Base-by-base conservation (phyloP, 2,329 filamentous ascomycete species). In the Cephalotrichum gorgonifer region DNA sequence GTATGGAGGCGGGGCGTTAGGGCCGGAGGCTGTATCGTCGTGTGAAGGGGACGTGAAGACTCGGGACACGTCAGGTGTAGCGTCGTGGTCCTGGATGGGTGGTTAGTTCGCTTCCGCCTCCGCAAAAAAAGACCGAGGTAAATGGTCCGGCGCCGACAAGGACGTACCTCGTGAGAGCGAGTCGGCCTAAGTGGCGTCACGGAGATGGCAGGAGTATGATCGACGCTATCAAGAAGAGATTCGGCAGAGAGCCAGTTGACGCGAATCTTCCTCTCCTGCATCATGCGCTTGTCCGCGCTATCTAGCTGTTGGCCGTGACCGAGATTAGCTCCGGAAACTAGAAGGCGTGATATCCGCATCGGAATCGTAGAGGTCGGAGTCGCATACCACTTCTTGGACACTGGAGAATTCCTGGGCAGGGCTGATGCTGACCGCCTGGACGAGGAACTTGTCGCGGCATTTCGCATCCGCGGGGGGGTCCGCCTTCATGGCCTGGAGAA, bases 381-480 rank as follows among this genome's bases (percentile, higher is more conserved):
- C 35, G 35, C 35, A 20, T 39, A 39, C 35, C 35, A 39, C 35
- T 39, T 39, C 35, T 39, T 39, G 35, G n/a, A 39, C 15, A 62
- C 85, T 94, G 51, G 76, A 75, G 59, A 87, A 88, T 60, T 95
- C 88, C 70, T 89, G 87, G 61, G 95, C 87, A 54, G 82, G 75
- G 22, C 85, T 84, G 56, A 96, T 86, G 47, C 82, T 75, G 44
- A 95, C 87, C 25, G 90, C 94, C 70, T 97, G 91, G 31, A 97
- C 91, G 49, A 97, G 79, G 68, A 97, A 97, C 73, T 97, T 97
- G 77, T 97, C 91, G 66, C 88, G 85, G 73, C 93, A 98, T 67
- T 88, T 90, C 54, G 86, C 83, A 64, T 95, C 90, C 51, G 75
- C 67, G 20, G 90, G 79, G 50, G 91, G 91, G 61, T 97, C 90